Conservation (phyloP, 2,329 filamentous ascomycete species). For the Paracoccidioides lutzii region DNA sequence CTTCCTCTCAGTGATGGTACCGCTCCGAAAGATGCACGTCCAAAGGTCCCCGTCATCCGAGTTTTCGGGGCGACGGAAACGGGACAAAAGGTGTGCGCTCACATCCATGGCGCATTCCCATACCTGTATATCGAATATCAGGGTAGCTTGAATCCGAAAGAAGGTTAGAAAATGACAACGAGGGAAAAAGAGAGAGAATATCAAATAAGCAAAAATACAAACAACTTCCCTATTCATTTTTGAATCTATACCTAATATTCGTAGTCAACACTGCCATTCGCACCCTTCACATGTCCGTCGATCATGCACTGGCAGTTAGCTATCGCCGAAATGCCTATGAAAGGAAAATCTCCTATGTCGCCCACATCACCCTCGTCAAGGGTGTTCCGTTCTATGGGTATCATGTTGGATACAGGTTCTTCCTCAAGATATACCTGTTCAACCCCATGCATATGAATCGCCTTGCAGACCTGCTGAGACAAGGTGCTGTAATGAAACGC, state of each 20-base stretch:
- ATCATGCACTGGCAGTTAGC: slow-evolving; percentile 75
- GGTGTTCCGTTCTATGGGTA: slow-evolving; percentile 94
- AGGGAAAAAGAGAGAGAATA: neutral
- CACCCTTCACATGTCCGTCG: slow-evolving; percentile 71
- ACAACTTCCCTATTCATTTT: neutral
- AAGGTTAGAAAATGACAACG: slow-evolving; percentile 42
- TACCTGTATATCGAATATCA: slow-evolving; percentile 87
- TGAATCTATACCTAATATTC: slow-evolving; percentile 12
- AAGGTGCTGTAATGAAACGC: slow-evolving; percentile 74
- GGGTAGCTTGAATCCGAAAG: slow-evolving; percentile 51
- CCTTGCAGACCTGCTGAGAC: slow-evolving; percentile 71
- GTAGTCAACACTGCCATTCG: slow-evolving; percentile 64
- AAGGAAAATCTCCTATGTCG: slow-evolving; percentile 61
- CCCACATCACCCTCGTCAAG: slow-evolving; percentile 82
- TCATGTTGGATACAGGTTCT: slow-evolving; percentile 80
- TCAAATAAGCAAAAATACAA: neutral
- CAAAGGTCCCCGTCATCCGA: slow-evolving; percentile 72
- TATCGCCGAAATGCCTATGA: slow-evolving; percentile 66
- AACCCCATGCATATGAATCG: slow-evolving; percentile 81
- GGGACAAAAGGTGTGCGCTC: slow-evolving; percentile 89
- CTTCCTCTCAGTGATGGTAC: slow-evolving; percentile 53
- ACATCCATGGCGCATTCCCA: slow-evolving; percentile 89
- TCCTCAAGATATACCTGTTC: slow-evolving; percentile 87
- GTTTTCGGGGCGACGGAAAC: slow-evolving; percentile 89
- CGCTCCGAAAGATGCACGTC: slow-evolving; percentile 48